Evolutionary conservation across 768 basidiomycete genomes (phyloP).

Genomic region (Podaxis rugospora): DNA sequence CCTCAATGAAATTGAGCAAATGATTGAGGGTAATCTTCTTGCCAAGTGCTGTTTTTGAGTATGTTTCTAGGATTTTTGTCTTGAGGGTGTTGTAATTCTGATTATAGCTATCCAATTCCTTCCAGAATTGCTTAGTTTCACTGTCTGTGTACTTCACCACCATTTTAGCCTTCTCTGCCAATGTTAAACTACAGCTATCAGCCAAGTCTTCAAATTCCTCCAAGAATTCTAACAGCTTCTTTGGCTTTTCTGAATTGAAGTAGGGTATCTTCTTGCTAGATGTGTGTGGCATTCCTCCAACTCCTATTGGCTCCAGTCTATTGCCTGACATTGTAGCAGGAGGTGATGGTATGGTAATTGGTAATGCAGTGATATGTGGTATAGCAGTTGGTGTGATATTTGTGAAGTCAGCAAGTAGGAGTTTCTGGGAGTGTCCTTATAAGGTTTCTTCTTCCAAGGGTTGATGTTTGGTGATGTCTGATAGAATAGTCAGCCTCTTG

Average conservation of each 20-base stretch:
- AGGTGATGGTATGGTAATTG: too few species aligned
- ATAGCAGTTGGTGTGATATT: too few species aligned
- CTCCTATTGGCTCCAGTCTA: too few species aligned
- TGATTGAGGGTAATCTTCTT: not conserved
- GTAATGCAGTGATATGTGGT: too few species aligned
- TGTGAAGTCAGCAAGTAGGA: too few species aligned
- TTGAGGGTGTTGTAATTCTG: not conserved
- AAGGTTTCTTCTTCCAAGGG: too few species aligned
- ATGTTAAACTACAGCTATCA: not conserved
- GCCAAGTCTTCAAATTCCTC: not conserved
- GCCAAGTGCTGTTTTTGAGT: not conserved
- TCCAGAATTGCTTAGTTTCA: conserved; percentile 10
- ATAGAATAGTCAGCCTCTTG: too few species aligned
- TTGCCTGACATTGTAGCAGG: too few species aligned
- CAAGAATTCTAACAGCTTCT: not conserved
- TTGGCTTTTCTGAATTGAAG: not conserved
- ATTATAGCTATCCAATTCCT: not conserved
- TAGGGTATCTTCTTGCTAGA: not conserved
- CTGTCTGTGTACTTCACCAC: not conserved
- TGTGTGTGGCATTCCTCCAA: too few species aligned
- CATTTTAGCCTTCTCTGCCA: not conserved
- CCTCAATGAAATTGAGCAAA: too few species aligned
- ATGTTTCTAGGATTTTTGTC: not conserved
- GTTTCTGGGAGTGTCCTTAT: too few species aligned
- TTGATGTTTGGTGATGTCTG: too few species aligned